Evolutionary conservation across 768 basidiomycete genomes (phyloP), one percentile per base, ranked within the genome.

Genomic region (Lanmaoa pseudosensibilis): DNA sequence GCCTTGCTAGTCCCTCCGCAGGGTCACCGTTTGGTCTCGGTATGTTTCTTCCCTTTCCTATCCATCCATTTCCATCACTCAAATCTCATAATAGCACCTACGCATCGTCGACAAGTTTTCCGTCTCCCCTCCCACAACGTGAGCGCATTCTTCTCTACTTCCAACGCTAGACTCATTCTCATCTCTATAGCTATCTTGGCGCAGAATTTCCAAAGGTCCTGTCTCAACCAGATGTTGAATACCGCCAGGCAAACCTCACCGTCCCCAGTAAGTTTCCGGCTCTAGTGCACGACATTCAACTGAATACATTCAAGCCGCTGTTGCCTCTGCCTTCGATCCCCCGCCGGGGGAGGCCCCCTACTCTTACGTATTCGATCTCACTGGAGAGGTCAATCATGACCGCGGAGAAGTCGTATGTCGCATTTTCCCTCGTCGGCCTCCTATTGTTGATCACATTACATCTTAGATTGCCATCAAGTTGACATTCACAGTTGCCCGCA

Each of bases 321-420:
- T 94, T 50, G 74, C 83, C 39, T 77, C 85, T 19, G 77, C 78
- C 33, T 94, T 91, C 61, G 86, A 89, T 55, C 87, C 90, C 10
- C 82, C 85, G 2, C 81, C 82, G 57, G 90, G 88, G 51, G 75
- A 82, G 60, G 71, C 79, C n/a, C 78, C 86, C 5, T 94, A 86
- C 70, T 78, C 85, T 55, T 87, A 88, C 71, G 88, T 94, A 21
- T 93, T 93, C 70, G 92, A 94, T 75, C 83, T 87, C 62, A 88
- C 89, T 3, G 92, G 92, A 41, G 92, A 94, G 70, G 76, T 90
- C 54, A 81, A 82, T 53, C 80, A 81, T 63, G 90, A 92, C 71
- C 82, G 90, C 46, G 81, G 83, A 32, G 90, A 92, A 70, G 75
- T 85, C 78, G 90, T 89, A 68, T 52, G 82, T 73, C 27, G 16